Conservation (phyloP, 1,284 basidiomycete genomes). For the Sphagnurus paluster region DNA sequence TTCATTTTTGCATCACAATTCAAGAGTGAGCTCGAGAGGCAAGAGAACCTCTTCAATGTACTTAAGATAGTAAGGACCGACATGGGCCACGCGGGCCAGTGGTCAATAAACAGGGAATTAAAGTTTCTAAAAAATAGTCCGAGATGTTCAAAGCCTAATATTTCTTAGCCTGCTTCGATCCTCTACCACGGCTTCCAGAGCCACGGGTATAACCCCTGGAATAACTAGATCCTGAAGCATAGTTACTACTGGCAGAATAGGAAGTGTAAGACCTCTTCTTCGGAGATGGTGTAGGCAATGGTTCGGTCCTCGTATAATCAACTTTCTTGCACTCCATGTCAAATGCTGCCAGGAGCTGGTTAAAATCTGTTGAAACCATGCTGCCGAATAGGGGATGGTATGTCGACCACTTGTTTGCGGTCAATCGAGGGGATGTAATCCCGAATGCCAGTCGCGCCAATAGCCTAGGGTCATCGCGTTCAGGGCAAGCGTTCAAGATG, state of each 20-base stretch:
- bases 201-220: not conserved
- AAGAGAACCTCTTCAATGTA: too few relatives aligned
- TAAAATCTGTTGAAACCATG: slow-evolving; percentile 16
- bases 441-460: slow-evolving; percentile 18
- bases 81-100: not conserved
- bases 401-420: slow-evolving; percentile 13
- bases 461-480: slow-evolving; percentile 42
- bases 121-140: too few relatives aligned
- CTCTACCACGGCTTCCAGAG: slow-evolving; percentile 3
- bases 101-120: too few relatives aligned
- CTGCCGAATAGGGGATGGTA: slow-evolving; percentile 16
- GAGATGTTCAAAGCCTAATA: not conserved
- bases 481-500: slow-evolving; percentile 44
- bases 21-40: too few relatives aligned
- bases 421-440: slow-evolving; percentile 16
- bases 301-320: slow-evolving; percentile 7
- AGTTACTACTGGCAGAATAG: slow-evolving; percentile 1
- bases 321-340: slow-evolving; percentile 15
- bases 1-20: too few relatives aligned
- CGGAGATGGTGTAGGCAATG: not conserved
- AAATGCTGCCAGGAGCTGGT: slow-evolving; percentile 12
- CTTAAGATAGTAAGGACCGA: too few relatives aligned
- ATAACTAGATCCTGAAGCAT: slow-evolving; percentile 4
- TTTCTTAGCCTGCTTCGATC: slow-evolving; percentile 4
- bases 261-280: slow-evolving; percentile 9